phyloP scores from a whole-genome alignment of 805 yeast genomes.

The Yamadazyma kitorensis region DNA sequence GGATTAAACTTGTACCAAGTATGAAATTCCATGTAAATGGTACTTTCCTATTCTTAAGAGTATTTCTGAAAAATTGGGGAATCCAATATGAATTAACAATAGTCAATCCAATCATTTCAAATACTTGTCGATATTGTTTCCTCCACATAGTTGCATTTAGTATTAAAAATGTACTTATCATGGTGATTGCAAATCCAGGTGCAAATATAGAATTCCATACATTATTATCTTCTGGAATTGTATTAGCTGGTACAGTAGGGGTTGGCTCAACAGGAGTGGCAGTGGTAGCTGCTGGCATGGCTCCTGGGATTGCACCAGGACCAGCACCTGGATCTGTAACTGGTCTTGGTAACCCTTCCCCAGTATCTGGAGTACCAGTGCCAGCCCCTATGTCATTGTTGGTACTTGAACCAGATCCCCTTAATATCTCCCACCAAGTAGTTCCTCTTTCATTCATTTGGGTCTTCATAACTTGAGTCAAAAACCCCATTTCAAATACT shows the following conservation, averaged over 20 bases:
- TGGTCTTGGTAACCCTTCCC: slow-evolving; percentile 10
- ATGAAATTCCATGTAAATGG: slow-evolving; percentile 70
- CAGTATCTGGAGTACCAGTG: slow-evolving; percentile 1
- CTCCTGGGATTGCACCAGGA: slow-evolving; percentile 3
- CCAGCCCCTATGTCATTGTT: neutral
- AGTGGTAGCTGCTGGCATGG: slow-evolving; percentile 1
- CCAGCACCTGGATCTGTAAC: slow-evolving; percentile 7
- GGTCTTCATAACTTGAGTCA: slow-evolving; percentile 62
- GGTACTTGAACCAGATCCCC: slow-evolving; percentile 37
- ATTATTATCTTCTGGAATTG: slow-evolving; percentile 11
- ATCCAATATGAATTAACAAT: slow-evolving; percentile 74
- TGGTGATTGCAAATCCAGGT: slow-evolving; percentile 23
- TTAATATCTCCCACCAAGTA: slow-evolving; percentile 62
- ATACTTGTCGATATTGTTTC: slow-evolving; percentile 44
- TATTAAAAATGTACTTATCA: slow-evolving; percentile 48
- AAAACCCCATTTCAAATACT: slow-evolving; percentile 71
- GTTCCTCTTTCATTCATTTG: slow-evolving; percentile 72
- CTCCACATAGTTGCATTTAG: slow-evolving; percentile 66
- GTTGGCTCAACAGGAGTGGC: slow-evolving; percentile 11
- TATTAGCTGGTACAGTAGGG: slow-evolving; percentile 9
- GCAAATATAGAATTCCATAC: slow-evolving; percentile 25
- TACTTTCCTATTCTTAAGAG: slow-evolving; percentile 64
- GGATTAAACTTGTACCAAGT: slow-evolving; percentile 59
- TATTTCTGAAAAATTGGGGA: slow-evolving; percentile 83
- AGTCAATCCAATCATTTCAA: slow-evolving; percentile 56